Evolutionary conservation across 2,329 filamentous ascomycete genomes (phyloP).

Genomic region (Fusarium sp.): DNA sequence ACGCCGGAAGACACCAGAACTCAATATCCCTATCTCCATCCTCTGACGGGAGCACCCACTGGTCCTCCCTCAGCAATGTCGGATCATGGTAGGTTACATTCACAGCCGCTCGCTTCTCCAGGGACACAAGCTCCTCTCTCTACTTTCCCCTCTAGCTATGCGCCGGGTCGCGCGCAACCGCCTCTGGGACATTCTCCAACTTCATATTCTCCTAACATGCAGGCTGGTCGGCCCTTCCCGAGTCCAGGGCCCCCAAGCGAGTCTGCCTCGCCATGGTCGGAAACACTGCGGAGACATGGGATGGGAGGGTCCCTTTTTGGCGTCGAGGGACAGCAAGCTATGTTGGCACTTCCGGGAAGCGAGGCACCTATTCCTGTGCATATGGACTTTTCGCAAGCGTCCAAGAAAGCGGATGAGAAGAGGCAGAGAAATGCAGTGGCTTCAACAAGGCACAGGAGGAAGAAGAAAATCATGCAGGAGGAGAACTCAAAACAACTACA

Average conservation of each 20-base stretch:
- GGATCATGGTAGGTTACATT: conserved; percentile 46
- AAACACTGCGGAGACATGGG: conserved; percentile 45
- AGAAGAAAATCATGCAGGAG: conserved; percentile 83
- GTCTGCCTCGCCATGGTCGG: conserved; percentile 43
- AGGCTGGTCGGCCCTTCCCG: conserved; percentile 35
- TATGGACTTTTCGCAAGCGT: conserved; percentile 83
- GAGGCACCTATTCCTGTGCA: conserved; percentile 65
- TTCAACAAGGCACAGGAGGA: conserved; percentile 81
- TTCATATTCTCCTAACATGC: conserved; percentile 33
- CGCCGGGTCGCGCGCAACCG: conserved; percentile 25
- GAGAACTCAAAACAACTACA: conserved; percentile 76
- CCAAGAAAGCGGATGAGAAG: conserved; percentile 85
- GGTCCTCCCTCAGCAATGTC: conserved; percentile 33
- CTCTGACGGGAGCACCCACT: conserved; percentile 37
- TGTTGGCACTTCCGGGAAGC: conserved; percentile 50
- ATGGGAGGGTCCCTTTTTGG: conserved; percentile 40
- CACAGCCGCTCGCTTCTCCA: conserved; percentile 48
- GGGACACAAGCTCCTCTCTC: conserved; percentile 39
- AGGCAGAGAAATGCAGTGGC: conserved; percentile 85
- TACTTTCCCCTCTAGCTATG: conserved; percentile 31
- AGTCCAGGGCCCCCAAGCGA: conserved; percentile 35
- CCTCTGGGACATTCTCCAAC: conserved; percentile 28
- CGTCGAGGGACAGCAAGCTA: conserved; percentile 50
- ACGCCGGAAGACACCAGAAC: conserved; percentile 39
- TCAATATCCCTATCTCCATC: conserved; percentile 40